Percentiles rank a stretch among this genome's conserved stretches.
Evolutionary conservation across 441 rosid genomes (phyloP).

Genomic region (Corymbia calophylla): DNA sequence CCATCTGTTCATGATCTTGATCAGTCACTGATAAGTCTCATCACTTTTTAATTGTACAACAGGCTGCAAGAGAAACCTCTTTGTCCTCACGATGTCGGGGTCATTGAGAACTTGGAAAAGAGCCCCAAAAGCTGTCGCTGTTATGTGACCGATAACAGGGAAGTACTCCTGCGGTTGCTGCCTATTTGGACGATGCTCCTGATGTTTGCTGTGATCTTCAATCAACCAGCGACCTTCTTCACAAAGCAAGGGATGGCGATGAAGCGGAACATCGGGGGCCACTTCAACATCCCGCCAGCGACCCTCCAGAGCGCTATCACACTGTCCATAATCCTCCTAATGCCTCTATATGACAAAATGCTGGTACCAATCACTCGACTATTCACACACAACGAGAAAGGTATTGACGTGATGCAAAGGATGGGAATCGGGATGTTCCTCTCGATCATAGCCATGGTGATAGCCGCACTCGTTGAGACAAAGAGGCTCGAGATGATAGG

Average conservation of each 20-base stretch:
- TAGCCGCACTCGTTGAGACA: conserved; percentile 70
- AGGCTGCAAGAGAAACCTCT: conserved; percentile 86
- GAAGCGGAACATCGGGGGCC: conserved; percentile 57
- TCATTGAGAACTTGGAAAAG: conserved; percentile 3
- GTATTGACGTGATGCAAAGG: conserved; percentile 61
- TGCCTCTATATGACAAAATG: conserved; percentile 69
- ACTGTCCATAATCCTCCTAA: conserved; percentile 67
- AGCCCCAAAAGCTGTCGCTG: conserved; percentile 4
- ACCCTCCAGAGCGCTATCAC: conserved; percentile 87
- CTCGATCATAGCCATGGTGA: conserved; percentile 69
- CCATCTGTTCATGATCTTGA: neutral
- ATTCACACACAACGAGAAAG: conserved; percentile 40
- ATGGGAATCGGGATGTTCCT: conserved; percentile 91
- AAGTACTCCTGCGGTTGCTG: conserved; percentile 43
- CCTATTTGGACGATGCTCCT: conserved; percentile 94
- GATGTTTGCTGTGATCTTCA: conserved; percentile 82
- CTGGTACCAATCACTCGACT: conserved; percentile 48
- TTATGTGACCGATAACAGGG: conserved; percentile 27
- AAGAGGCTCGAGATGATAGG: conserved; percentile 42
- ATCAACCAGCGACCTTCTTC: conserved; percentile 82
- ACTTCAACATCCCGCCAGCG: conserved; percentile 87
- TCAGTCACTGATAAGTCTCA: neutral
- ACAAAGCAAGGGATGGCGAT: conserved; percentile 93
- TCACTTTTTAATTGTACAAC: neutral
- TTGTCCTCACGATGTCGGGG: conserved; percentile 14